Evolutionary conservation across 108 stramenopile genomes (phyloP).

Genomic region (Cyclotella baltica): DNA sequence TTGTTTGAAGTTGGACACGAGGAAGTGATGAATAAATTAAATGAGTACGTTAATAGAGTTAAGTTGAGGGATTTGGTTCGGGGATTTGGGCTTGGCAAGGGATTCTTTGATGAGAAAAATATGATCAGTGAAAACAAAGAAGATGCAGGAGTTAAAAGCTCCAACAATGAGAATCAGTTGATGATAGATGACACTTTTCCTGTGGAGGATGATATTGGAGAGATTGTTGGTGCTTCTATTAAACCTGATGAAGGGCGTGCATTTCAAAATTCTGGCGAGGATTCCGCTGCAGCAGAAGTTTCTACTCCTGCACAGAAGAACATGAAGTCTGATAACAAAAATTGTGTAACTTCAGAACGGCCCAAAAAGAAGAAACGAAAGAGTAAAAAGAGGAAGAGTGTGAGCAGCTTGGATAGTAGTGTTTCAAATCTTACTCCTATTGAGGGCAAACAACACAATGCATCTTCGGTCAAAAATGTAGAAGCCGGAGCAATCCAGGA

Average conservation of each 20-base stretch:
- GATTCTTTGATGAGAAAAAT: not conserved
- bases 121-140: too few species aligned
- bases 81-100: conserved; percentile 25
- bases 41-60: conserved; percentile 21
- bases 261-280: conserved; percentile 31
- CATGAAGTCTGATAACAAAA: not conserved
- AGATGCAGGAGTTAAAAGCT: too few species aligned
- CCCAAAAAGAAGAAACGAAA: conserved; percentile 24
- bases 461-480: too few species aligned
- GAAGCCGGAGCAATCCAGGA: not conserved
- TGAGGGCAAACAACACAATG: too few species aligned
- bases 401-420: not conserved
- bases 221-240: conserved; percentile 19
- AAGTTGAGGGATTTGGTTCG: conserved; percentile 29
- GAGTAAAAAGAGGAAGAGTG: conserved; percentile 4
- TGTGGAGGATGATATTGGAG: conserved; percentile 31
- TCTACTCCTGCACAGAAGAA: not conserved
- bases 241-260: not conserved
- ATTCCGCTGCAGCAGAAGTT: conserved; percentile 1
- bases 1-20: conserved; percentile 39
- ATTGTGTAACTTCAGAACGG: conserved; percentile 1
- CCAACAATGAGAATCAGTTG: not conserved
- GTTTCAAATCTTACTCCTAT: too few species aligned
- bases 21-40: conserved; percentile 24
- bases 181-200: not conserved